These are phyloP conservation scores for Russula foetens DNA, from an alignment of 768 basidiomycete species.

Conservation along the genomic window DNA sequence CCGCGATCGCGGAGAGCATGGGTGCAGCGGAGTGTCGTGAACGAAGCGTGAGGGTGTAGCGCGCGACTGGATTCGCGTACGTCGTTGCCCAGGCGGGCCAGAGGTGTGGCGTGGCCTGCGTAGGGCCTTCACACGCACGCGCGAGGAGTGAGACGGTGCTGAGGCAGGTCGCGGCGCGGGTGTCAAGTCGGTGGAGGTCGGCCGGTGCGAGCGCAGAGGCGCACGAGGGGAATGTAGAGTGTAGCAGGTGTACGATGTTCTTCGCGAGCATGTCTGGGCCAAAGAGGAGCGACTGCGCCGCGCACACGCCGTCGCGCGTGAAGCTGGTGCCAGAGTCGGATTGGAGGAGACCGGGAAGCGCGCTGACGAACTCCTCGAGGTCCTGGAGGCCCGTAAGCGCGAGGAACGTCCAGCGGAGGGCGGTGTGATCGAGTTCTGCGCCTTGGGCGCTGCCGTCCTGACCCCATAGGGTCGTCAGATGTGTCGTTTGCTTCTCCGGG, in stretches of 20 bases:
- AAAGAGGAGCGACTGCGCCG: constrained; percentile 7
- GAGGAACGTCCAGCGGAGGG: constrained; percentile 12
- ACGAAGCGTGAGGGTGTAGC: not conserved
- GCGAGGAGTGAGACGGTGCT: not conserved
- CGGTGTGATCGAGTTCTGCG: constrained; percentile 5
- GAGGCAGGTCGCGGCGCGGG: constrained; percentile 1
- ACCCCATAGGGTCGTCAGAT: constrained; percentile 2
- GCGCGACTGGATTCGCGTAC: constrained; percentile 6
- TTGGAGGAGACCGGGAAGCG: constrained; percentile 4
- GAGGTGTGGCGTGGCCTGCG: not conserved
- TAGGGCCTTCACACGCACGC: not conserved
- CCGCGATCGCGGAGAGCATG: not conserved
- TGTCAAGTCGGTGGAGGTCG: constrained; percentile 3
- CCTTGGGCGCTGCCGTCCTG: not conserved
- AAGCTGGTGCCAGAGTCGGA: not conserved
- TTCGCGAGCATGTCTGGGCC: constrained; percentile 6
- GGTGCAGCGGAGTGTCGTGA: not conserved
- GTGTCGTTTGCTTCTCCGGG: not conserved
- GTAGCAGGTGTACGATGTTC: not conserved
- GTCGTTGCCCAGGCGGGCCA: not conserved
- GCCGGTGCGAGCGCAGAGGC: not conserved
- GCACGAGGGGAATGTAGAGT: not conserved
- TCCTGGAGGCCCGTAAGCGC: constrained; percentile 3
- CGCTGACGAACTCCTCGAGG: constrained; percentile 5
- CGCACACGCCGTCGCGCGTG: not conserved